Evolutionary conservation across 495 filamentous ascomycete genomes (phyloP), one percentile per base, ranked within the genome.

Genomic region (Talaromyces adpressus): DNA sequence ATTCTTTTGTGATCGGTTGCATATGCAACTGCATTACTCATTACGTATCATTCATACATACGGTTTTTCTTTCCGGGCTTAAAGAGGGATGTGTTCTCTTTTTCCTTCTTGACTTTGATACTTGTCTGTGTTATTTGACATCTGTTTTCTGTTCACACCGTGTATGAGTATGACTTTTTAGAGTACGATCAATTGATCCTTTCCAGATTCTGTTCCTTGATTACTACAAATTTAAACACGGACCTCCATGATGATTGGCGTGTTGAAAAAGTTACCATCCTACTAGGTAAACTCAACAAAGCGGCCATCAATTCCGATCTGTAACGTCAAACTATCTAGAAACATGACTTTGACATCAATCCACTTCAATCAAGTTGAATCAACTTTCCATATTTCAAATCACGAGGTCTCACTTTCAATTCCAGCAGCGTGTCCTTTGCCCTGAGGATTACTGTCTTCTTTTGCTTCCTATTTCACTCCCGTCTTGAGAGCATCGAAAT

Each of bases 111-210:
- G 49, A 2, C 49, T 53, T 53, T 12, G 8, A 12, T 25, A 6
- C 18, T 53, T 53, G 18, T 53, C 59, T 66, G 32, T 62, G 66
- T 47, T 60, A 45, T 62, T 39, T 64, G 29, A 34, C n/a, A 51
- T 67, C 7, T 53, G 34, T 58, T 61, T 30, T 67, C 54, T 68
- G 34, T 54, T 59, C 64, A 59, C 56, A 51, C 16, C 5, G 12
- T 60, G 57, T 47, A 60, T 47, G 57, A 60, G 32, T 60, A 60
- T 47, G 32, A 60, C 27, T 60, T 41, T 32, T 36, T 60, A 60
- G 30, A 41, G 27, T 39, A 47, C 23, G 36, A 25, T 27, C 22
- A 25, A 56, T 12, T 29, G 52, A 27, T 27, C 29, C 22, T 18
- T 20, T 29, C 4, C 51, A 12, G 36, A 41, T 41, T 41, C 36